Base-by-base conservation (phyloP, 2,329 filamentous ascomycete species). In the Fusarium poae region DNA sequence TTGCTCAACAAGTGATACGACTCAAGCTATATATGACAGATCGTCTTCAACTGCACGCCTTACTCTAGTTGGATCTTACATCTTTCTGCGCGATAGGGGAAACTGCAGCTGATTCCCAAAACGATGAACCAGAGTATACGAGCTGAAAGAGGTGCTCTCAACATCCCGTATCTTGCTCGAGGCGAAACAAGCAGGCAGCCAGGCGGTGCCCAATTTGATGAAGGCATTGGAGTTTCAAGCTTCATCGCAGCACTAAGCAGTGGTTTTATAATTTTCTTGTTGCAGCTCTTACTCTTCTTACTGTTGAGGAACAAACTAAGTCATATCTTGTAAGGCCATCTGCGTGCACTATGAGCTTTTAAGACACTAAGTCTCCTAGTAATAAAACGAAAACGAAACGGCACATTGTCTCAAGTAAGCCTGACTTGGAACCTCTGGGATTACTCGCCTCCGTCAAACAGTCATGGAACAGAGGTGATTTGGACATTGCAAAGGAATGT, bases 401-500 rank as follows among this genome's bases (percentile, higher is more conserved):
- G 82, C 18, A 78, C 89, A 58, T 72, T 29, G 10, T 10, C 25
- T 8, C 16, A 34, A 25, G 21, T 27, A 37, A 29, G 15, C 21
- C 21, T 23, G 21, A 37, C 25, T 18, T 27, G 46, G 13, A 27
- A 21, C n/a, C 34, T 35, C n/a, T n/a, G 18, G n/a, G 48, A 29
- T 25, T 51, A 21, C 6, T 51, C 21, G 20, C 46, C 32, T 27
- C 46, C 10, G 25, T 88, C 74, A 76, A 86, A 79, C 76, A 82
- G 83, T 68, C 97, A 84, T 84, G 92, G 81, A 78, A 89, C 83
- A 81, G 92, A 82, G 79, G 89, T 84, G 86, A 92, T 68, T 84
- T 92, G 16, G 93, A 97, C 72, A 89, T 98, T 73, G 97, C 98
- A 72, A 91, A 94, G 62, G 97, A 97, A 80, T 97, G 94, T 72